phyloP scores from a whole-genome alignment of 129 eudicot genomes.

The Ambrosia trifida region DNA sequence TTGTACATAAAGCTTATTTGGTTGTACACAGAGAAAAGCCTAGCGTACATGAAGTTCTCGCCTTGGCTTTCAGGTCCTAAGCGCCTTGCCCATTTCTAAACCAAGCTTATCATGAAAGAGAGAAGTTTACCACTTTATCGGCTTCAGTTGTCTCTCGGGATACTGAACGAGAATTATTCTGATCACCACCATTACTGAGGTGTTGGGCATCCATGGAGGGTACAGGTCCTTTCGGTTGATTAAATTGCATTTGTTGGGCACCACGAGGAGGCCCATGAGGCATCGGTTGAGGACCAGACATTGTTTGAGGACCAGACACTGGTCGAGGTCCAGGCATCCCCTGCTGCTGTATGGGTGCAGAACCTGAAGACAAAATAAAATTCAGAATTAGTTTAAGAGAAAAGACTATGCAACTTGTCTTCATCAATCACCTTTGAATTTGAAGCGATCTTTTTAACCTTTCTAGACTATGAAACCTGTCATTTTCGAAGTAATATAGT shows the following conservation, averaged over 20 bases:
- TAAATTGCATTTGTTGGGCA: slow-evolving; percentile 46
- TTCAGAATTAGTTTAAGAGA: slow-evolving; percentile 1
- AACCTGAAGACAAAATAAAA: slow-evolving; percentile 43
- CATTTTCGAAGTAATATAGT: not conserved
- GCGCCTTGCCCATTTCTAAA: too few relatives aligned
- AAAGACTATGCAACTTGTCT: slow-evolving; percentile 7
- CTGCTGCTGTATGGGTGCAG: slow-evolving; percentile 35
- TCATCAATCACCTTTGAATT: slow-evolving; percentile 15
- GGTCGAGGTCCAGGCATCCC: slow-evolving; percentile 58
- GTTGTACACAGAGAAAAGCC: too few relatives aligned
- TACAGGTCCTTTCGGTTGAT: slow-evolving; percentile 53
- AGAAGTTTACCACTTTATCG: slow-evolving; percentile 44
- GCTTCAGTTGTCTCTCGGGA: slow-evolving; percentile 49
- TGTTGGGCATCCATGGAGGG: slow-evolving; percentile 39
- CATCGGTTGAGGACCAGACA: slow-evolving; percentile 58
- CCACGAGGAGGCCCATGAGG: slow-evolving; percentile 65
- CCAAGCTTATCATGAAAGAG: not conserved
- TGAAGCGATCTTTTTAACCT: not conserved
- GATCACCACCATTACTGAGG: slow-evolving; percentile 59
- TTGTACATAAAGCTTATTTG: too few relatives aligned
- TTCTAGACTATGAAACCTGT: slow-evolving; percentile 11
- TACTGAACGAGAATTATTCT: slow-evolving; percentile 30
- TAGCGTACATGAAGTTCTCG: too few relatives aligned
- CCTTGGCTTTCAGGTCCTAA: too few relatives aligned
- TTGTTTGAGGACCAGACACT: slow-evolving; percentile 40